phyloP scores from a whole-genome alignment of 1,139 yeast species.

The Suhomyces bribrorum region DNA sequence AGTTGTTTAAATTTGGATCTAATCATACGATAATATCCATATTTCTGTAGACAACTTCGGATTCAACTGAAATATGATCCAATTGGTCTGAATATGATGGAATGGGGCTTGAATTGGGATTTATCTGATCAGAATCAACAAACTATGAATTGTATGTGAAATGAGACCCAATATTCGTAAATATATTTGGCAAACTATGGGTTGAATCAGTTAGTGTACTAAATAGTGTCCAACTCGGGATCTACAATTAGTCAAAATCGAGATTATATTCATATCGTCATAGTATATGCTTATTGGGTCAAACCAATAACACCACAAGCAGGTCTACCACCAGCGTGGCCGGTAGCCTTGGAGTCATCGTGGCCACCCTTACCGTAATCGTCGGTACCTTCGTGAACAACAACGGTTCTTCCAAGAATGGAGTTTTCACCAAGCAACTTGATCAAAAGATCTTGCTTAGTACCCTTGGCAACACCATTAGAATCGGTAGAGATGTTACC shows the following conservation, averaged over 20 bases:
- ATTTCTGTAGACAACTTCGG: slow-evolving; percentile 6
- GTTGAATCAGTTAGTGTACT: too few relatives aligned
- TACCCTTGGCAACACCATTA: slow-evolving; percentile 85
- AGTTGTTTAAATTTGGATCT: too few relatives aligned
- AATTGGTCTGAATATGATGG: too few relatives aligned
- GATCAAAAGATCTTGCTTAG: slow-evolving; percentile 73
- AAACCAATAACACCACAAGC: slow-evolving; percentile 99
- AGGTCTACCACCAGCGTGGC: slow-evolving; percentile 98
- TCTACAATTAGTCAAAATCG: background rate
- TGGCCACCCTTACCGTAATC: slow-evolving; percentile 97
- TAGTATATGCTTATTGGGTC: slow-evolving; percentile 33
- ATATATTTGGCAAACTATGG: too few relatives aligned
- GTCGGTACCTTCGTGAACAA: slow-evolving; percentile 91
- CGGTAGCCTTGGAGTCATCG: slow-evolving; percentile 92
- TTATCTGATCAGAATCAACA: too few relatives aligned
- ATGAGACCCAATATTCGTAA: too few relatives aligned
- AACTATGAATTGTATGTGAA: too few relatives aligned
- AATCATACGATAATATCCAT: background rate
- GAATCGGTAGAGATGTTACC: slow-evolving; percentile 92
- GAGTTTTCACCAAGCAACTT: slow-evolving; percentile 84
- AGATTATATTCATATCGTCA: slow-evolving; percentile 3
- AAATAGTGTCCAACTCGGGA: slow-evolving; percentile 2
- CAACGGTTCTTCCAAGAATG: slow-evolving; percentile 92
- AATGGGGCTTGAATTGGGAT: too few relatives aligned
- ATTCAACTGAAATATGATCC: too few relatives aligned